A percentile compares a stretch with the other conserved stretches of the same genome.
Conservation (phyloP, 164 flowering plant species). For the Annona cherimola region DNA sequence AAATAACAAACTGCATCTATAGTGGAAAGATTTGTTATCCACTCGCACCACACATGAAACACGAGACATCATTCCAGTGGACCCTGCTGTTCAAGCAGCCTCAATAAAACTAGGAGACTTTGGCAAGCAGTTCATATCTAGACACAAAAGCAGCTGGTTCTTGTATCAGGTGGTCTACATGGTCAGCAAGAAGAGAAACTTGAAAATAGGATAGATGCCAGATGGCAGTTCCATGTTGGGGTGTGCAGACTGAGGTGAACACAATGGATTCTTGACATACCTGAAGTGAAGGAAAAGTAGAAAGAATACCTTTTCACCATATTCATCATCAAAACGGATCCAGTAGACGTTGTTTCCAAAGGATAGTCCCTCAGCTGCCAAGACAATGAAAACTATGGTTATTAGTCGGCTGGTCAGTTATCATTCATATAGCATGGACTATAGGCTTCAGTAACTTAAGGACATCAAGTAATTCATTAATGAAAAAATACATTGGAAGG, state of each 20-base stretch:
- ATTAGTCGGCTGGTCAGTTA: background rate
- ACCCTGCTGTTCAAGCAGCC: background rate
- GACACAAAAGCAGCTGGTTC: background rate
- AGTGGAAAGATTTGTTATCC: background rate
- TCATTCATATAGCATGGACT: background rate
- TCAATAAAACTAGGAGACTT: background rate
- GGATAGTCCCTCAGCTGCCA: slow-evolving; percentile 72
- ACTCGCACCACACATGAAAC: background rate
- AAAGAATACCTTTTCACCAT: slow-evolving; percentile 54
- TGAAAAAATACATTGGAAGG: too few relatives aligned
- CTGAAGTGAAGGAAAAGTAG: too few relatives aligned
- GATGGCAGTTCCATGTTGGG: background rate
- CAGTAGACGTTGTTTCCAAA: slow-evolving; percentile 91
- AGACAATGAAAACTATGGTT: slow-evolving; percentile 1
- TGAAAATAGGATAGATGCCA: background rate
- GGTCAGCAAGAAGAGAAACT: background rate
- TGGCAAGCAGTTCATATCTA: background rate
- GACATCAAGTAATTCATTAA: background rate
- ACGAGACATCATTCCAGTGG: background rate
- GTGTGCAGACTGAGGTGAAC: background rate
- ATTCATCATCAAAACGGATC: slow-evolving; percentile 83
- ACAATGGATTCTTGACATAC: too few relatives aligned
- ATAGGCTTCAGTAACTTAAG: background rate
- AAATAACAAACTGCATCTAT: background rate
- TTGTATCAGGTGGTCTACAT: background rate